Evolutionary conservation across 306 rosid genomes (phyloP), one percentile per base, ranked within the genome.

Genomic region (Dicorynia guianensis): DNA sequence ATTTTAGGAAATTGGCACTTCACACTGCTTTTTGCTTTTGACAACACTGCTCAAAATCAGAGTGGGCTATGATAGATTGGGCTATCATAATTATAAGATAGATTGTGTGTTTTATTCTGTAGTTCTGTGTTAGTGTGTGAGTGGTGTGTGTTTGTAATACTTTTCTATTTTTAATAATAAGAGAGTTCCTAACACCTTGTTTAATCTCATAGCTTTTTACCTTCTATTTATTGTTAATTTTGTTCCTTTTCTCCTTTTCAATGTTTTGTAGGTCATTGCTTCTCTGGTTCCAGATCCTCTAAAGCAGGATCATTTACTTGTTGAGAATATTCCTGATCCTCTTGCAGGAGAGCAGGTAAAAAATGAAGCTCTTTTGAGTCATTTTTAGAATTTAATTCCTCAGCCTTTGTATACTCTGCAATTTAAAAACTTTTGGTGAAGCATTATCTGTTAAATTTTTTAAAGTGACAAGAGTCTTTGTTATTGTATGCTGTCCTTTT

Each of bases 271-370:
- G 99, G 90, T 79, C 67, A 57, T 88, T 54, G 86, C 85, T 48
- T 79, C 87, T 39, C 54, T 92, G 67, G 85, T 74, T 74, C 95
- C 95, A 18, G 84, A 90, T 83, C 92, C 92, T 34, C 50, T 74
- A 77, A 90, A 84, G 60, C 93, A 83, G 71, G 99, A 95, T 87
- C 82, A 82, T 63, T 79, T 95, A 81, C 89, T 89, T 72, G 90
- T 82, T 19, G 97, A 95, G 87, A 95, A 92, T 46, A 54, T 69
- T 70, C 97, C 97, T 0, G 97, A 95, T 82, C 96, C 90, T 77
- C 96, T 95, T 71, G 86, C 90, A 10, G 96, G 97, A 86, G 99
- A 95, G 86, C 99, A 95, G 99, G 97, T 95, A 81, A 17, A 78
- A 58, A 43, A 25, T 69, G 47, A 56, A 42, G 50, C 43, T 46